phyloP scores from a whole-genome alignment of 1,284 basidiomycete genomes.

The Moesziomyces parantarcticus region DNA sequence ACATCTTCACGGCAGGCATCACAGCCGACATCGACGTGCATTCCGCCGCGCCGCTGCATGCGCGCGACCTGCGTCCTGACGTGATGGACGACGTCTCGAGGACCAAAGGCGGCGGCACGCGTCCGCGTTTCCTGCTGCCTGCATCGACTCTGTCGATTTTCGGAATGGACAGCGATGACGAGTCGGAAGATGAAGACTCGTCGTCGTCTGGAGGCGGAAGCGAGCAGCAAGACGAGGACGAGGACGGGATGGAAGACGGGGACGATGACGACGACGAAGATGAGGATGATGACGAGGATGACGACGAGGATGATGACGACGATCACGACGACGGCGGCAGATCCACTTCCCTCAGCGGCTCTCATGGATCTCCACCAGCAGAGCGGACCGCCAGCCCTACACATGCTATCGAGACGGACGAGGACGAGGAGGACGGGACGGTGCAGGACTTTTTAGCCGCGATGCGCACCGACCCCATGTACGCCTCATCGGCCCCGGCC shows the following conservation, averaged over 20 bases:
- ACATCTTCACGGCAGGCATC: constrained; percentile 34
- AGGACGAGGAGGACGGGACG: constrained; percentile 2
- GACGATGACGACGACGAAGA: neutral
- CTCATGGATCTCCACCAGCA: neutral
- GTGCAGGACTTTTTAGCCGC: constrained; percentile 19
- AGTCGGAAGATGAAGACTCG: neutral
- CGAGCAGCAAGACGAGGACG: no score
- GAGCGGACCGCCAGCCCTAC: no score
- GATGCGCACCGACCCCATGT: constrained; percentile 32
- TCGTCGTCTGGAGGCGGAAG: no score
- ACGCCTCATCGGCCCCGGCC: neutral
- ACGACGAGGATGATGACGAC: neutral
- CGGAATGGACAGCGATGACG: neutral
- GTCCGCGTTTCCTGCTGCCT: constrained; percentile 10
- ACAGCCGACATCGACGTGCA: constrained; percentile 12
- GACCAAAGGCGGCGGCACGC: constrained; percentile 9
- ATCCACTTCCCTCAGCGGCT: no score
- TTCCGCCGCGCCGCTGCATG: constrained; percentile 14
- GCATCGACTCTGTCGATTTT: neutral
- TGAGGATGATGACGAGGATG: constrained; percentile 7
- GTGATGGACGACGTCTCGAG: neutral
- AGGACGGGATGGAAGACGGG: neutral
- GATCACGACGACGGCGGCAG: neutral
- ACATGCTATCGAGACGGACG: neutral
- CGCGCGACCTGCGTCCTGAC: neutral